Evolutionary conservation across 2,329 filamentous ascomycete species (phyloP).

Genomic region (Colletotrichum kahawae): DNA sequence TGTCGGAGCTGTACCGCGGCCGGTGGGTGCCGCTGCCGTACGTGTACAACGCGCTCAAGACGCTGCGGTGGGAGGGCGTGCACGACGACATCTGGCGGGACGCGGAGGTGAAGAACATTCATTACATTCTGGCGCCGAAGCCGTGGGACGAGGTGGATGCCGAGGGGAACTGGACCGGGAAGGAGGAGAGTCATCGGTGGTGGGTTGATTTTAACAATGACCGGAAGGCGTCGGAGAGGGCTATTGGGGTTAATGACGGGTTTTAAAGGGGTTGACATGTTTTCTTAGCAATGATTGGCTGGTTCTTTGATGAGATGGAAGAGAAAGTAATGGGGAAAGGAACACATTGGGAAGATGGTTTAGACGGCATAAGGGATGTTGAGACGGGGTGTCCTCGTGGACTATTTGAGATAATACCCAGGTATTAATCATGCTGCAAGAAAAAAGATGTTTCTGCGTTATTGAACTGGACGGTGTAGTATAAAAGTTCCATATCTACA

Average conservation of each 20-base stretch:
- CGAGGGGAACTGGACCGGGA: conserved; percentile 46
- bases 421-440: not conserved
- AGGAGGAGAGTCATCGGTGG: conserved; percentile 58
- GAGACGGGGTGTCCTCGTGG: not conserved
- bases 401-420: not conserved
- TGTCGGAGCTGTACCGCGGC: conserved; percentile 58
- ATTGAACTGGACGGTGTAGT: rapidly evolving
- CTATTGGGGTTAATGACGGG: conserved; percentile 41
- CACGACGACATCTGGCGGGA: conserved; percentile 64
- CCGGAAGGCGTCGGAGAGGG: conserved; percentile 46
- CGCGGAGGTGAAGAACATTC: conserved; percentile 62
- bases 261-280: conserved; percentile 23
- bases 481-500: rapidly evolving
- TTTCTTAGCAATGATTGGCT: not conserved
- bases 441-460: not conserved
- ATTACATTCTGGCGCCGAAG: conserved; percentile 67
- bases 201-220: conserved; percentile 57
- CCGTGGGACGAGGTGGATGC: conserved; percentile 62
- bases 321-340: not conserved
- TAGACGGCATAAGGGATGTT: not conserved
- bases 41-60: conserved; percentile 68
- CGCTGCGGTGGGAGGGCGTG: conserved; percentile 56
- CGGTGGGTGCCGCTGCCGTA: conserved; percentile 66
- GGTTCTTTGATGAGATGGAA: not conserved
- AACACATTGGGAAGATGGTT: not conserved